Percentiles rank a stretch among this genome's conserved stretches.
Evolutionary conservation across 2,329 filamentous ascomycete species (phyloP).

Genomic region (Colletotrichum musae): DNA sequence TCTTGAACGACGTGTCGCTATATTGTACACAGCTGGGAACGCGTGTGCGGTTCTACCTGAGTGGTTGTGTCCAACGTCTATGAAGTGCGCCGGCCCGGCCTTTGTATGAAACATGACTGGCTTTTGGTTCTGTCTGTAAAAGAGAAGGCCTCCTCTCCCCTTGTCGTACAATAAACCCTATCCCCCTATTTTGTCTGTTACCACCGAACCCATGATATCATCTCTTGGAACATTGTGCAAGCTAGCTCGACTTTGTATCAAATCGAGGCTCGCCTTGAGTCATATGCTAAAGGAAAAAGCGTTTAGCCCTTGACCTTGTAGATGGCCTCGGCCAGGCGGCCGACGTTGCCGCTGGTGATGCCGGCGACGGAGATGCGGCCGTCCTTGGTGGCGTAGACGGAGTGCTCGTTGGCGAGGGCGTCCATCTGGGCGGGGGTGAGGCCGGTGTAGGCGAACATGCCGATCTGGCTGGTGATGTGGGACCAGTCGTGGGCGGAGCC

Average conservation of each 20-base stretch:
- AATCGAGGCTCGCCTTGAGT: not conserved
- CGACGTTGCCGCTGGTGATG: constrained; percentile 85
- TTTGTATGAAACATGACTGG: too few species aligned
- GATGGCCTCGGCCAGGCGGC: constrained; percentile 85
- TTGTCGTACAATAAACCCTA: constrained; percentile 32
- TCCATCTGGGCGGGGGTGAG: constrained; percentile 94
- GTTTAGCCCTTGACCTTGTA: constrained; percentile 82
- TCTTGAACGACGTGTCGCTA: constrained; percentile 30
- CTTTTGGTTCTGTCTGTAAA: not conserved
- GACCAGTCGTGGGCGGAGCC: constrained; percentile 98
- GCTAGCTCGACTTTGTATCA: not conserved
- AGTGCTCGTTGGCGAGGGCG: constrained; percentile 91
- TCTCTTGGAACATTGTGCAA: constrained; percentile 1
- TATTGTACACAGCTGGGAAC: constrained; percentile 39
- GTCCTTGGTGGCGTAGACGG: constrained; percentile 96
- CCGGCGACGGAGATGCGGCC: constrained; percentile 89
- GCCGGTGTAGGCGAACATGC: constrained; percentile 99
- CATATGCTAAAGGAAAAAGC: not conserved
- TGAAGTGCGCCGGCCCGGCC: not conserved
- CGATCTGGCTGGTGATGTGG: constrained; percentile 98
- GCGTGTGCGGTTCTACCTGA: constrained; percentile 27
- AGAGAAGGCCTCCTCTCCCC: constrained; percentile 22
- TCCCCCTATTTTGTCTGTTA: constrained; percentile 3
- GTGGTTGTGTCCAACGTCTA: constrained; percentile 30
- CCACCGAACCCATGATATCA: constrained; percentile 24